Percentiles rank a stretch among this genome's conserved stretches.
Evolutionary conservation across 139 green algal genomes (phyloP).

Genomic region (Chlamydomonas urium): DNA sequence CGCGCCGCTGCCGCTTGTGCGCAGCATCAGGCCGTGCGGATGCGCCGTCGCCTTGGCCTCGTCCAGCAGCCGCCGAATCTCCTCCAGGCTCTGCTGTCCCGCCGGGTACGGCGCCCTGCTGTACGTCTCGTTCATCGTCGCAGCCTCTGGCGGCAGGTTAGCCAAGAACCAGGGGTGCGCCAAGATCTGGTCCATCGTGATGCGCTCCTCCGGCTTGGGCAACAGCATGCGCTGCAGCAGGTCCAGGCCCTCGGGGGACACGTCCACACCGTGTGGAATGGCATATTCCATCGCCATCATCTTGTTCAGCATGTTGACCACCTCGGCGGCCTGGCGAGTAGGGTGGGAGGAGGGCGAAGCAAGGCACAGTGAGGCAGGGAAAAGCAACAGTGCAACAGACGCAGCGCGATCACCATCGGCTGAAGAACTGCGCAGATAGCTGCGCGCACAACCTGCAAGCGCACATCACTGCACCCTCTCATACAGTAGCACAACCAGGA

Average conservation of each 20-base stretch:
- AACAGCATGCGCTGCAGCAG: slow-evolving; percentile 52
- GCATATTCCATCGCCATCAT: slow-evolving; percentile 16
- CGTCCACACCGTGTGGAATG: slow-evolving; percentile 13
- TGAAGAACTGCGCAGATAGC: too few relatives aligned
- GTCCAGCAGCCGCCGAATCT: background rate
- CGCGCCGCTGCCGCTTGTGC: background rate
- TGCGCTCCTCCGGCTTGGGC: slow-evolving; percentile 38
- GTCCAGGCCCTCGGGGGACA: slow-evolving; percentile 44
- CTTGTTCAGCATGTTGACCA: slow-evolving; percentile 13
- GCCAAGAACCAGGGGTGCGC: slow-evolving; percentile 82
- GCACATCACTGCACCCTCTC: too few relatives aligned
- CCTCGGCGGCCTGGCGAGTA: too few relatives aligned
- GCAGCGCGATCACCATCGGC: too few relatives aligned
- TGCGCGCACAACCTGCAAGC: too few relatives aligned
- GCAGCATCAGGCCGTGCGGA: background rate
- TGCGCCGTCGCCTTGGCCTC: background rate
- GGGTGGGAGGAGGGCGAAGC: too few relatives aligned
- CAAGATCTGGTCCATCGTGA: slow-evolving; percentile 62
- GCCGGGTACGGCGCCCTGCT: too few relatives aligned
- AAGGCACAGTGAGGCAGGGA: too few relatives aligned
- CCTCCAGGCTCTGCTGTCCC: too few relatives aligned
- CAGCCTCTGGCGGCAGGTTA: slow-evolving; percentile 81
- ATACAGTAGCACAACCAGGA: too few relatives aligned
- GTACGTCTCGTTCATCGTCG: slow-evolving; percentile 74
- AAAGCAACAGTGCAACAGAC: too few relatives aligned